These are phyloP conservation scores for Teratosphaeriaceae sp. DNA, from an alignment of 2,329 filamentous ascomycete genomes.

Conservation along the genomic window DNA sequence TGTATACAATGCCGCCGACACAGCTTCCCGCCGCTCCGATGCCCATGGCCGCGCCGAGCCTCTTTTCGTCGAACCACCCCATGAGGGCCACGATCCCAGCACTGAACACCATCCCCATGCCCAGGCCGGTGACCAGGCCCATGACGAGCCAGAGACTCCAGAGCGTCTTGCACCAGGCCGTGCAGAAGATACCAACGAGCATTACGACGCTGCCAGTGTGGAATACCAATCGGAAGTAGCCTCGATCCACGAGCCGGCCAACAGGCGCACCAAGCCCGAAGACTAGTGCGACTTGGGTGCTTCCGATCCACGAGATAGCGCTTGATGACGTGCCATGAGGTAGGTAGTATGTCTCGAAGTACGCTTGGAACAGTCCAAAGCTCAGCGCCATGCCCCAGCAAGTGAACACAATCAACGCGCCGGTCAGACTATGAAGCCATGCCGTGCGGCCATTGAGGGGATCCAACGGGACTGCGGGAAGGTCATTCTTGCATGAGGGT, in stretches of 20 bases:
- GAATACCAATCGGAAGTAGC: conserved; percentile 27
- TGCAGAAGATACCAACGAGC: conserved; percentile 21
- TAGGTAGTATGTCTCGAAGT: conserved; percentile 22
- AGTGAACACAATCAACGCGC: conserved; percentile 21
- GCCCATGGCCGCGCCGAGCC: conserved; percentile 28
- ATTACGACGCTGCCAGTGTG: conserved; percentile 25
- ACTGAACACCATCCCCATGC: conserved; percentile 29
- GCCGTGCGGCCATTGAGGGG: conserved; percentile 19
- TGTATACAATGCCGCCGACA: conserved; percentile 29
- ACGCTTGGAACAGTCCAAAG: conserved; percentile 30
- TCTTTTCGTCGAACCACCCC: conserved; percentile 30
- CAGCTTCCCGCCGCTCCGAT: conserved; percentile 29
- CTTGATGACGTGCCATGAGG: conserved; percentile 10
- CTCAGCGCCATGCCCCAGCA: conserved; percentile 27
- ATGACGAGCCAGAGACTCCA: conserved; percentile 27
- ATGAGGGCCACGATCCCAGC: conserved; percentile 26
- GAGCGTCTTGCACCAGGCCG: conserved; percentile 18
- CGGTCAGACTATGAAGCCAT: conserved; percentile 19
- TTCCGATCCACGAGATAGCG: conserved; percentile 31
- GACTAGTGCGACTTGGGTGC: conserved; percentile 29
- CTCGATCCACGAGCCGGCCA: conserved; percentile 26
- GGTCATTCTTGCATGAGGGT: not conserved
- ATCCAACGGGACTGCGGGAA: not conserved
- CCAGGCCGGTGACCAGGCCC: conserved; percentile 28
- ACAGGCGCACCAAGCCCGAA: conserved; percentile 28